Conservation (phyloP, 2,329 filamentous ascomycete genomes). For the Alternaria gansuensis region DNA sequence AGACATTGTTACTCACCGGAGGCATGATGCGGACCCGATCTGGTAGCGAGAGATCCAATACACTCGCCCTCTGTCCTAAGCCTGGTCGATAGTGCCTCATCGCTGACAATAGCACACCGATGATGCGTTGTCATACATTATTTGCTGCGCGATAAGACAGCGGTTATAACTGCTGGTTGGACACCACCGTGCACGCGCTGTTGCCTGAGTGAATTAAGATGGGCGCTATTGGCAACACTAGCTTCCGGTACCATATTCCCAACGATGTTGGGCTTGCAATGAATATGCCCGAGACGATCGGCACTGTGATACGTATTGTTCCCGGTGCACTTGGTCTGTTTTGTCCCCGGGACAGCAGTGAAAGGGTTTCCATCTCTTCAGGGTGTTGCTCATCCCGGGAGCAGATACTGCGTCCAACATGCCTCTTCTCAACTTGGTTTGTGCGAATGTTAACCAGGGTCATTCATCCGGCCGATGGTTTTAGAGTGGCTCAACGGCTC, state of each 20-base stretch:
- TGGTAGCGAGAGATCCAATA: slow-evolving; percentile 21
- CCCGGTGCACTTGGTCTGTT: neutral
- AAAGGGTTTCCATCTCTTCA: neutral
- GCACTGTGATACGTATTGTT: neutral
- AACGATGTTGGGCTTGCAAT: slow-evolving; percentile 5
- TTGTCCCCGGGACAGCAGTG: neutral
- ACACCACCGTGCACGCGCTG: slow-evolving; percentile 11
- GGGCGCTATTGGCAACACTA: slow-evolving; percentile 11
- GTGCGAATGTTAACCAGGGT: neutral
- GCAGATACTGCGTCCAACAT: too few species aligned
- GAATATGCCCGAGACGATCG: neutral
- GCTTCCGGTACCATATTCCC: slow-evolving; percentile 6
- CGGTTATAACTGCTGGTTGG: slow-evolving; percentile 10
- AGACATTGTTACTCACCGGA: slow-evolving; percentile 11
- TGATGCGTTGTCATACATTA: slow-evolving; percentile 16
- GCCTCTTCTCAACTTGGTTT: neutral
- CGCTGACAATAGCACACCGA: slow-evolving; percentile 17
- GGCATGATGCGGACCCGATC: slow-evolving; percentile 6
- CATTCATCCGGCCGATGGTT: neutral
- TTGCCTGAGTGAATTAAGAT: slow-evolving; percentile 10
- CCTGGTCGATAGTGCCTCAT: slow-evolving; percentile 14
- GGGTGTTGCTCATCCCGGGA: neutral
- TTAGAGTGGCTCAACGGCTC: neutral
- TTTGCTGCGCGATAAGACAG: slow-evolving; percentile 16
- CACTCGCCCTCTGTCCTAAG: slow-evolving; percentile 11